These are phyloP conservation scores for Penicillium fimorum DNA, from an alignment of 495 filamentous ascomycete genomes.

Conservation along the genomic window DNA sequence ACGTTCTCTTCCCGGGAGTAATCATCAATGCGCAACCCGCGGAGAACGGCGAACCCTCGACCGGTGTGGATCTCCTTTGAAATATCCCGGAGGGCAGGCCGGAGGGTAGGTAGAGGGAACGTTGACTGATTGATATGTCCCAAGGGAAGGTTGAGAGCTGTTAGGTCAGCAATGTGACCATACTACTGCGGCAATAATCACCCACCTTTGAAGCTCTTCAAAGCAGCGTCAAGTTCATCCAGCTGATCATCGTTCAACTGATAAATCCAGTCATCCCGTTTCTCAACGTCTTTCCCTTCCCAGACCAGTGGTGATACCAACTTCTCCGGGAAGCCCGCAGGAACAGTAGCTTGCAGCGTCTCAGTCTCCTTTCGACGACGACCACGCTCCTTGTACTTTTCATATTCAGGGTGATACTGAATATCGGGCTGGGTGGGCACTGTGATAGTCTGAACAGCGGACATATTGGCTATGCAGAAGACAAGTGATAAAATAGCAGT, in stretches of 20 bases:
- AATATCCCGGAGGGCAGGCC: slow-evolving; percentile 43
- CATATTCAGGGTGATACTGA: slow-evolving; percentile 53
- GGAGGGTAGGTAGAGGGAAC: slow-evolving; percentile 57
- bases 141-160: slow-evolving; percentile 44
- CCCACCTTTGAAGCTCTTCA: slow-evolving; percentile 55
- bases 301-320: slow-evolving; percentile 54
- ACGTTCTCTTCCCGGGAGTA: slow-evolving; percentile 59
- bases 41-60: slow-evolving; percentile 62
- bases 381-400: slow-evolving; percentile 54
- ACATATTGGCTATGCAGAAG: slow-evolving; percentile 19
- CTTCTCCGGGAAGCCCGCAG: slow-evolving; percentile 49
- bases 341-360: slow-evolving; percentile 41
- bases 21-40: slow-evolving; percentile 51
- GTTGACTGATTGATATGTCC: slow-evolving; percentile 51
- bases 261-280: slow-evolving; percentile 53
- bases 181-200: not conserved
- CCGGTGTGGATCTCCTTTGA: slow-evolving; percentile 56
- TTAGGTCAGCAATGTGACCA: not conserved
- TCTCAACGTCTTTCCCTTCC: slow-evolving; percentile 53
- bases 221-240: slow-evolving; percentile 54
- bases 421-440: slow-evolving; percentile 49
- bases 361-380: slow-evolving; percentile 47
- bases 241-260: slow-evolving; percentile 46
- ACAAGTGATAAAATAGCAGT: not conserved
- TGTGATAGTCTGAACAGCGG: slow-evolving; percentile 26